Percentiles rank a stretch among this genome's conserved stretches.
Conservation (phyloP, 331 rosid genomes). For the Malus hybrid region DNA sequence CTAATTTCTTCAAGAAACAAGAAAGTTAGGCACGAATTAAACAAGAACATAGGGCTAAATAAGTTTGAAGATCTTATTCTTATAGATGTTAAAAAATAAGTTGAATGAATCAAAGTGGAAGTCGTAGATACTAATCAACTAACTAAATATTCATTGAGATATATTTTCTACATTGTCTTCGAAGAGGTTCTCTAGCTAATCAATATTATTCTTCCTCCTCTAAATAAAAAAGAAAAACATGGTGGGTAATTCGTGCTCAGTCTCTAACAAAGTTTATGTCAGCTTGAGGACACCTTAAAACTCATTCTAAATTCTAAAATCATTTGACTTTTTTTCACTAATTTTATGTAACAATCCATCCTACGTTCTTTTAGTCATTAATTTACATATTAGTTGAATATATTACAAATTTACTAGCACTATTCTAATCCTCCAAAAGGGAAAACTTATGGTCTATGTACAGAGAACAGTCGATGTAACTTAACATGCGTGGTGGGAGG, state of each 20-base stretch:
- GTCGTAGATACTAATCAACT: too few species aligned
- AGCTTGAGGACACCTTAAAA: neutral
- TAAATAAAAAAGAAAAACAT: neutral
- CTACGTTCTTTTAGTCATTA: neutral
- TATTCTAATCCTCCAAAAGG: neutral
- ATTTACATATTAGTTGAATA: neutral
- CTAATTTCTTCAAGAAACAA: neutral
- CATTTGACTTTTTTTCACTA: neutral
- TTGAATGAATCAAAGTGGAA: neutral
- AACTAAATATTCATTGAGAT: too few species aligned
- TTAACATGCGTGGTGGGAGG: neutral
- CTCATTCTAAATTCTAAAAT: neutral
- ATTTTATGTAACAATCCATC: neutral
- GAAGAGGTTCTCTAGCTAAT: neutral
- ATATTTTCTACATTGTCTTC: too few species aligned
- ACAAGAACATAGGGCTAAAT: neutral
- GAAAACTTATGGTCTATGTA: neutral
- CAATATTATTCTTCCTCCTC: neutral
- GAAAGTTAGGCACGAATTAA: neutral
- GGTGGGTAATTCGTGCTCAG: neutral
- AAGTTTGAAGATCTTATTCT: neutral
- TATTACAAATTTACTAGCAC: neutral
- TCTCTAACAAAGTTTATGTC: neutral
- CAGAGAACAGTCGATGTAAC: neutral
- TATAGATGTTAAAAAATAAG: neutral